Conservation (phyloP, 2,329 filamentous ascomycete genomes). For the Septoria petroselini region DNA sequence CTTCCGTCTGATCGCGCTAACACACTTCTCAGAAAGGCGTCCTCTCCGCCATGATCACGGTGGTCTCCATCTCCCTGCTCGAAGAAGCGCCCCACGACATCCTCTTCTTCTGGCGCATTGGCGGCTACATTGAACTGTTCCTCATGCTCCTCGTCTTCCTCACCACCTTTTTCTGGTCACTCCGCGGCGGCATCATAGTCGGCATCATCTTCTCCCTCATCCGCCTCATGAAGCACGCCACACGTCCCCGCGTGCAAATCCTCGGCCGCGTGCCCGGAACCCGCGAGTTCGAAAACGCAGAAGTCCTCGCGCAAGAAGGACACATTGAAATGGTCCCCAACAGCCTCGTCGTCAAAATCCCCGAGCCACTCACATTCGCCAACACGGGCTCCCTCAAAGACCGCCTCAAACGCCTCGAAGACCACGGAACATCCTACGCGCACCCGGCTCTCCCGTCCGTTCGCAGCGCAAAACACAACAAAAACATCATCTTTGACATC, state of each 20-base stretch:
- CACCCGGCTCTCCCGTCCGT: conserved; percentile 85
- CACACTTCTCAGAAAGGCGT: conserved; percentile 70
- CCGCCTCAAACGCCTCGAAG: conserved; percentile 75
- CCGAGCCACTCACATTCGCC: conserved; percentile 92
- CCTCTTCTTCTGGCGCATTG: conserved; percentile 79
- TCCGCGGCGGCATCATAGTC: conserved; percentile 88
- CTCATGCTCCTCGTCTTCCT: conserved; percentile 90
- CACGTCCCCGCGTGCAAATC: conserved; percentile 92
- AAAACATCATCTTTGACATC: conserved; percentile 93
- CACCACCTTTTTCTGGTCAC: conserved; percentile 90
- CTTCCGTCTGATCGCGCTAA: not conserved
- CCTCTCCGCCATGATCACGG: conserved; percentile 87
- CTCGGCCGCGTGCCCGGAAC: conserved; percentile 83
- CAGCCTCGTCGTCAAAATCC: conserved; percentile 94
- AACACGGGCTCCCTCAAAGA: conserved; percentile 88
- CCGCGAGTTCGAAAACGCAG: conserved; percentile 77
- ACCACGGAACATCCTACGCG: conserved; percentile 79
- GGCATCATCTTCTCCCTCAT: conserved; percentile 88
- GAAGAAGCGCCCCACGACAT: conserved; percentile 95
- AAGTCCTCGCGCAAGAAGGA: conserved; percentile 42
- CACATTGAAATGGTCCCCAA: conserved; percentile 82
- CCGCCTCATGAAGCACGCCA: conserved; percentile 84
- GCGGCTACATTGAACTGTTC: conserved; percentile 78
- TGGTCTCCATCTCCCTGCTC: conserved; percentile 89
- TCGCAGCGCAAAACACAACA: conserved; percentile 73